These are phyloP conservation scores for Tephrocybe sp. DNA, from an alignment of 768 basidiomycete species.

Conservation along the genomic window DNA sequence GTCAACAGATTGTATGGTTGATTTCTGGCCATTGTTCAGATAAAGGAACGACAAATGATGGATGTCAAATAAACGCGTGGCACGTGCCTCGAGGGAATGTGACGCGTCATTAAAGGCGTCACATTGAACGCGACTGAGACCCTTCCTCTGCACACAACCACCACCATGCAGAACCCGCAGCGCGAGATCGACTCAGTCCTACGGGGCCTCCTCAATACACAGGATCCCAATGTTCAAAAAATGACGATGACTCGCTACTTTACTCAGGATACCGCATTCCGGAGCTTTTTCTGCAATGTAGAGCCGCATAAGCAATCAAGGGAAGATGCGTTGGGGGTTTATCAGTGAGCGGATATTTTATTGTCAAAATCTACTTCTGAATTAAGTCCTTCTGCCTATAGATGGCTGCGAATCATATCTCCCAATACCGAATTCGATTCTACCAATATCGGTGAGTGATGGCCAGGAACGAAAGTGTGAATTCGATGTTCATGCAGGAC, in stretches of 20 bases:
- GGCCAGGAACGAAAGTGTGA: background rate
- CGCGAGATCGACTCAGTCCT: constrained; percentile 47
- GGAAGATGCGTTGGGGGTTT: constrained; percentile 52
- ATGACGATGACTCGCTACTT: constrained; percentile 47
- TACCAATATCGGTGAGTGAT: constrained; percentile 38
- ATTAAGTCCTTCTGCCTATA: constrained; percentile 16
- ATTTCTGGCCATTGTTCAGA: too few relatives aligned
- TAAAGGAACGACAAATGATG: too few relatives aligned
- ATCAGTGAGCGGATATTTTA: constrained; percentile 39
- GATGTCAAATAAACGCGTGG: background rate
- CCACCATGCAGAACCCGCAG: constrained; percentile 54
- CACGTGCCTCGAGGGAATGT: background rate
- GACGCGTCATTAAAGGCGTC: background rate
- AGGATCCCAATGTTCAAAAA: constrained; percentile 48
- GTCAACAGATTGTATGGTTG: too few relatives aligned
- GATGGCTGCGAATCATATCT: constrained; percentile 66
- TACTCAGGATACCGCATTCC: constrained; percentile 51
- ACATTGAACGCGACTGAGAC: background rate
- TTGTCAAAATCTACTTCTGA: background rate
- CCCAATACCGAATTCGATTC: constrained; percentile 43
- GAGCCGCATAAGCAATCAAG: constrained; percentile 46
- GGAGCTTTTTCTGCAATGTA: constrained; percentile 57
- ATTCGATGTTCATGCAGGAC: background rate
- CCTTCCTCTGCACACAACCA: background rate
- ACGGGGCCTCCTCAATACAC: constrained; percentile 41